These are phyloP conservation scores for Austroboletus eburneus DNA, from an alignment of 768 basidiomycete species.

Conservation along the genomic window DNA sequence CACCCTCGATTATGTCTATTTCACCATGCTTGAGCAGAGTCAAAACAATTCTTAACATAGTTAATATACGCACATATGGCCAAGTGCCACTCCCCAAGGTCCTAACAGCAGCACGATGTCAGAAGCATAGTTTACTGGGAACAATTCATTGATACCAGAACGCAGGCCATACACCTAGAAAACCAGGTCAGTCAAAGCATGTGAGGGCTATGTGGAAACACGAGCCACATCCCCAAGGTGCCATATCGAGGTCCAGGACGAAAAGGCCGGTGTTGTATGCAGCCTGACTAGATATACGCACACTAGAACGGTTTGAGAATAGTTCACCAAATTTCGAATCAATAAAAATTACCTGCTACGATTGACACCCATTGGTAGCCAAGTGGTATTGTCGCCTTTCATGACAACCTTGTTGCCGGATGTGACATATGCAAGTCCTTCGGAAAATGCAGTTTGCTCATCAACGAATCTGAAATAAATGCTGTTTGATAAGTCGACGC, in stretches of 20 bases:
- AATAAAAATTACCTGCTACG: conserved; percentile 62
- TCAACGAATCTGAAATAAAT: conserved; percentile 55
- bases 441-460: conserved; percentile 45
- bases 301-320: conserved; percentile 37
- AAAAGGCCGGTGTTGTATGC: conserved; percentile 76
- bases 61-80: conserved; percentile 50
- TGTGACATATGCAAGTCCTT: conserved; percentile 53
- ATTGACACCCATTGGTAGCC: conserved; percentile 47
- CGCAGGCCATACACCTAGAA: conserved; percentile 74
- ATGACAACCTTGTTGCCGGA: conserved; percentile 62
- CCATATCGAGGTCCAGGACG: conserved; percentile 76
- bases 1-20: conserved; percentile 82
- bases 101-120: conserved; percentile 16
- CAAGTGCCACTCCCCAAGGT: conserved; percentile 49
- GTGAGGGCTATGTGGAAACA: neutral
- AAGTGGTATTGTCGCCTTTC: conserved; percentile 69
- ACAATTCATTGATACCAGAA: conserved; percentile 51
- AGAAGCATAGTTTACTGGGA: conserved; percentile 1
- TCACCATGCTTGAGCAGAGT: conserved; percentile 55
- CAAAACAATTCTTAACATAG: conserved; percentile 1
- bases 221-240: conserved; percentile 85
- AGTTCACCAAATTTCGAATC: conserved; percentile 1
- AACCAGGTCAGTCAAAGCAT: conserved; percentile 2
- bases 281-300: conserved; percentile 67
- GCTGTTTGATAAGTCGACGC: conserved; percentile 2